Base-by-base conservation (phyloP, 1,284 basidiomycete genomes). In the Boletus sp. region DNA sequence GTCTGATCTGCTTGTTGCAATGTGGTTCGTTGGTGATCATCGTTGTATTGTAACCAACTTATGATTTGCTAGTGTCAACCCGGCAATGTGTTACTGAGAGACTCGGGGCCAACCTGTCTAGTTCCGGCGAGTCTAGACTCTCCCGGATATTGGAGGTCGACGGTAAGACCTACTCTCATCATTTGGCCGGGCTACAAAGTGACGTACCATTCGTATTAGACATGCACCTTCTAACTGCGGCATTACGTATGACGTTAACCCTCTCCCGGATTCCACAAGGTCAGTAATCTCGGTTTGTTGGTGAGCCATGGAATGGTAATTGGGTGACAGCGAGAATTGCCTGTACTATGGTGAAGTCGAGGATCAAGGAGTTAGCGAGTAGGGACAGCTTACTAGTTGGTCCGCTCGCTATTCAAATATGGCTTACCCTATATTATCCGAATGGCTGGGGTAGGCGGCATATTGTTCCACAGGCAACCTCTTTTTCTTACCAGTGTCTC, bases 321-420 rank as follows among this genome's bases (percentile, higher is more conserved):
- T 21, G 8, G 19, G 37, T 2, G 4, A 44, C 23, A 65, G 68
- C 56, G 8, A 53, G 28, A n/a, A 5, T 7, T 3, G 31, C 43
- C 11, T 74, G 69, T 17, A n/a, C 28, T 5, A 1, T 0, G 16
- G 58, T 67, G 37, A 66, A 56, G 30, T 48, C 55, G 6, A 60
- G 61, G 38, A 46, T 71, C 17, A 55, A 35, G 19, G 27, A 68
- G 16, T 28, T 74, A 25, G 69, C 70, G 3, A 43, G n/a, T n/a
- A 62, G 46, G 19, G 6, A 61, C 1, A 35, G 33, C 6, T 3
- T 35, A 35, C 33, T 61, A 2, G 52, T 74, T 25, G 70, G 71
- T 44, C 56, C 49, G 11, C 61, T 74, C 7, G 67, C 71, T 13
- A 62, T 67, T 6, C 67, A 74, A 40, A 53, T 65, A 53, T 46